Base-by-base conservation (phyloP, 2,329 filamentous ascomycete genomes). In the Aureobasidium sp. region DNA sequence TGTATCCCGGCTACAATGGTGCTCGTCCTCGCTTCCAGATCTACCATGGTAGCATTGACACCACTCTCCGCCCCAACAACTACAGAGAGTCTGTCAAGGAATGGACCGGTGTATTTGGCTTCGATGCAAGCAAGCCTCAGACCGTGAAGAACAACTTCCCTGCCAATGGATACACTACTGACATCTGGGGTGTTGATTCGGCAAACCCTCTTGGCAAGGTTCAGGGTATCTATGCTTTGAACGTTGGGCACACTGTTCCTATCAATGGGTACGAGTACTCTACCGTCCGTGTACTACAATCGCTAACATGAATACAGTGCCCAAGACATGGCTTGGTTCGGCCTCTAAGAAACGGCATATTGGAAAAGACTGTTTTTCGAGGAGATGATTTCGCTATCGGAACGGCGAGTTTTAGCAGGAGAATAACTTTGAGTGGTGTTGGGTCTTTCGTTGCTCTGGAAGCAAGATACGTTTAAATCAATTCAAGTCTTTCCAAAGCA, bases 81-180 rank as follows among this genome's bases (percentile, higher is more conserved):
- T 83, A 82, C 66, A 69, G 81, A 40, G 82, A 85, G 73, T 78
- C 78, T 55, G 77, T 81, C 67, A 82, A 83, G 74, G 74, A 82
- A 71, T 82, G 80, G 79, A 75, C 78, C 0, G 76, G 74, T 19
- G 75, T 83, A 1, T 76, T 80, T 57, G 79, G 78, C 6, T 67
- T 61, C 53, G 65, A 67, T 54, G 60, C 42, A 1, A 63, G 65
- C 53, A 68, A 67, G 62, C 72, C 73, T 1, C 60, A 70, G 62
- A 69, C 63, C 55, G 69, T 64, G 1, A 64, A 67, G 64, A 45
- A 50, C 1, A 70, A 73, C 62, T 66, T 65, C 53, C 71, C 72
- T 2, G 64, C 67, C 55, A 67, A 65, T 31, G 65, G 66, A 4
- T 74, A 72, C 54, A 74, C 70, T 3, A 69, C 66, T 64, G 6